Evolutionary conservation across 202 grass and related monocot genomes (phyloP).

Genomic region (Dendrocalamus latiflorus): DNA sequence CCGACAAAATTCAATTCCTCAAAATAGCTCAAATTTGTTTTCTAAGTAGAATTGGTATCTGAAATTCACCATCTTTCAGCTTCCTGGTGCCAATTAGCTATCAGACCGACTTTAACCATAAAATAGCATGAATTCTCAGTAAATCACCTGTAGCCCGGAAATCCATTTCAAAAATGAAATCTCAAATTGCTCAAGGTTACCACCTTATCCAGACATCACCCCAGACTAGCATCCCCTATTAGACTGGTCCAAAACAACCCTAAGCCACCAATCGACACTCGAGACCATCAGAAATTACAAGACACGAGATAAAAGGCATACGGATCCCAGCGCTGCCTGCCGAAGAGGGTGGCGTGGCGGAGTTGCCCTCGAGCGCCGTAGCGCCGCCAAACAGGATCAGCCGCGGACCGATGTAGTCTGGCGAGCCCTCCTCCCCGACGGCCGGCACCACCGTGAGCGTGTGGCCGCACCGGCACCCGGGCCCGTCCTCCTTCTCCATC

Average conservation of each 20-base stretch:
- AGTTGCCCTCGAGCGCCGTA: conserved; percentile 90
- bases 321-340: conserved; percentile 89
- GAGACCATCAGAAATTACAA: conserved; percentile 17
- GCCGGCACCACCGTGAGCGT: conserved; percentile 85
- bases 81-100: neutral
- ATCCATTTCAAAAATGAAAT: conserved; percentile 16
- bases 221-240: neutral
- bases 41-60: neutral
- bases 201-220: neutral
- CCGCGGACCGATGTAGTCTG: conserved; percentile 65
- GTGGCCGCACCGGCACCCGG: conserved; percentile 86
- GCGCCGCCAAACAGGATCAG: conserved; percentile 94
- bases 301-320: conserved; percentile 42
- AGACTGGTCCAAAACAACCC: neutral
- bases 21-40: neutral
- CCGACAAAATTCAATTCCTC: neutral
- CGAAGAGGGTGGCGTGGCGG: conserved; percentile 63
- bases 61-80: neutral
- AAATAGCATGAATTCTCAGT: neutral
- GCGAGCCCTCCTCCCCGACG: conserved; percentile 78
- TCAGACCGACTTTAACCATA: neutral
- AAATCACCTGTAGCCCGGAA: neutral
- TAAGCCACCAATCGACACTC: neutral
- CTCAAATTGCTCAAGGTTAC: neutral
- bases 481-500: conserved; percentile 89